Evolutionary conservation across 2,329 filamentous ascomycete species (phyloP), one percentile per base, ranked within the genome.

Genomic region (Incumbomyces delicatus): DNA sequence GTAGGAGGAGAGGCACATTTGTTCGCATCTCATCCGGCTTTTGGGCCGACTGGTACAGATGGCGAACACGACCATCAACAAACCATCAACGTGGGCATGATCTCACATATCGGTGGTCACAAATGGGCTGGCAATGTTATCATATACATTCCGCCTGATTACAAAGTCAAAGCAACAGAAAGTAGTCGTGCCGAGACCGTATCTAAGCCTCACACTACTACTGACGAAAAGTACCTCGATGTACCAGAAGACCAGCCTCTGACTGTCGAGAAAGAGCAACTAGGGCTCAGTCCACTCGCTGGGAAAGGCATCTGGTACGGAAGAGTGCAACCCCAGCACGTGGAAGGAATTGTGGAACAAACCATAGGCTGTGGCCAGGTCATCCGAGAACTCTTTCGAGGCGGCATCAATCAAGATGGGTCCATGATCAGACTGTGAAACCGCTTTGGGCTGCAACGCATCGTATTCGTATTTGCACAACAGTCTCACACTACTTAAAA

Each of bases 41-140:
- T 48, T 20, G 7, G 50, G 6, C 58, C 58, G 16, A 66, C 63
- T 1, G 66, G 60, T 22, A 50, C 52, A 7, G 48, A 50, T 16
- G 7, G 5, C 5, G 35, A 34, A 17, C 41, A 46, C 1, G 58
- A 17, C 11, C 39, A 29, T 29, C 30, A 29, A 16, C 33, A 18
- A 38, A 44, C 7, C 47, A 46, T 64, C 10, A 66, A 70, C 50
- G 55, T 71, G 45, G 68, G 63, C 4, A 55, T 63, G 40, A 68
- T 95, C 55, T 89, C 81, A 50, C 89, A 95, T 61, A 86, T 95
- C 3, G 89, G 90, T 30, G 90, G 89, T 0, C 89, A 95, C 71
- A 94, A 94, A 70, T 95, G 90, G 69, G 82, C 82, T 40, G 89
- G 89, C 22, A 95, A 95, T 60, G 79, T 95, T 53, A 81, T 95